Base-by-base conservation (phyloP, 2,329 filamentous ascomycete species). In the Ophiostoma angusticollis region DNA sequence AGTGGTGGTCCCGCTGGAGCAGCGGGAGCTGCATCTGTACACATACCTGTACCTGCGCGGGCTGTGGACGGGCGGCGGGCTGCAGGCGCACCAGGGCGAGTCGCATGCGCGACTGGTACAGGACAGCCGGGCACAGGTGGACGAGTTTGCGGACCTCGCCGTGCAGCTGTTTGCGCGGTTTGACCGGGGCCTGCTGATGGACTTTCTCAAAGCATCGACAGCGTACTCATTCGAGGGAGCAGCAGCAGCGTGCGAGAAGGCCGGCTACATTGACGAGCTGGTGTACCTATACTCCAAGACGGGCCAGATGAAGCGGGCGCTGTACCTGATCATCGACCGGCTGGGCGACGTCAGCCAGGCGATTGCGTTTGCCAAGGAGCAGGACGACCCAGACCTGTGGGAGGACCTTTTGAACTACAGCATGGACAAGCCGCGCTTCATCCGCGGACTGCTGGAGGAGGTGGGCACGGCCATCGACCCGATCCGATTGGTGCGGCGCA, bases 371-470 rank as follows among this genome's bases (percentile, higher is more conserved):
- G 87, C 86, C 39, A 95, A 95, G 57, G 80, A 87, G 45, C 86
- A 96, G 54, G 79, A 91, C 46, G 87, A 95, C 51, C 78, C 80
- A 0, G 87, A 95, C 50, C 69, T 98, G 0, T 98, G 91, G 91
- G 83, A 94, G 47, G 87, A 96, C 52, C 68, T 98, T 7, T 72
- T 98, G 6, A 78, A 89, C 50, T 96, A 96, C 58, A 89, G 83
- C 44, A 96, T 98, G 91, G 86, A 95, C 61, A 94, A 95, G 54
- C 91, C 91, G 1, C 76, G 76, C 29, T 98, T 98, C 61, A 96
- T 98, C 49, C 80, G 84, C 11, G 87, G 84, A 0, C 65, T 98
- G 4, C 73, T 98, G 0, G 85, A 94, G 52, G 85, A 96, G 61
- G 89, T 94, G 2, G 91, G 91, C 25, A 96, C 87, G 1, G 77